These are phyloP conservation scores for Amanita molliuscula DNA, from an alignment of 768 basidiomycete species.

Conservation along the genomic window DNA sequence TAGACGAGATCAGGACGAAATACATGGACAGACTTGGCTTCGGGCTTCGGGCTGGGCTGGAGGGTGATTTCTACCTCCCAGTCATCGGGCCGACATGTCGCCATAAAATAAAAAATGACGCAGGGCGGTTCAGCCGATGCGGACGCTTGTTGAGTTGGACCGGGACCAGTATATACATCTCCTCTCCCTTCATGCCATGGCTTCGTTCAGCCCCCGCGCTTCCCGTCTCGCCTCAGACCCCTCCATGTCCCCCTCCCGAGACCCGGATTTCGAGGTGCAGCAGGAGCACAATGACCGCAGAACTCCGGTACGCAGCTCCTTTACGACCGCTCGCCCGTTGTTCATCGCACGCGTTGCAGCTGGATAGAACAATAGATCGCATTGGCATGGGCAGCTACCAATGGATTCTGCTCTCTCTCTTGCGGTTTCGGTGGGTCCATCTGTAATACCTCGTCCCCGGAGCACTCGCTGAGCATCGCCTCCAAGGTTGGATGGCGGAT, in stretches of 20 bases:
- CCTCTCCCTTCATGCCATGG: slow-evolving; percentile 22
- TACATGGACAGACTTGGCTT: slow-evolving; percentile 33
- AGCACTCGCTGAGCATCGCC: slow-evolving; percentile 3
- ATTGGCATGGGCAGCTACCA: slow-evolving; percentile 92
- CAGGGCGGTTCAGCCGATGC: background rate
- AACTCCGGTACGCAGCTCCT: slow-evolving; percentile 29
- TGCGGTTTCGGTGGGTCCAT: slow-evolving; percentile 75
- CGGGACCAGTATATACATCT: background rate
- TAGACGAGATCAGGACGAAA: slow-evolving; percentile 7
- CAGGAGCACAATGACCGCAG: slow-evolving; percentile 29
- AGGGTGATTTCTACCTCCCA: slow-evolving; percentile 84
- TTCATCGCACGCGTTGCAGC: slow-evolving; percentile 11
- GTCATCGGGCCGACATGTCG: slow-evolving; percentile 26
- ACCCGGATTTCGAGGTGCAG: slow-evolving; percentile 27
- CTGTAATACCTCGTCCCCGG: background rate
- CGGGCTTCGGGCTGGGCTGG: slow-evolving; percentile 29
- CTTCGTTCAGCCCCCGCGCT: slow-evolving; percentile 33
- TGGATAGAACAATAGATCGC: slow-evolving; percentile 82
- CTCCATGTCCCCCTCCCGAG: slow-evolving; percentile 27
- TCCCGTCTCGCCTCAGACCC: slow-evolving; percentile 38
- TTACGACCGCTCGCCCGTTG: background rate
- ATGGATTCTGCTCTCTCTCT: slow-evolving; percentile 72
- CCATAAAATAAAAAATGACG: background rate
- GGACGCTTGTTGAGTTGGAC: too few relatives aligned
- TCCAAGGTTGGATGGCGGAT: slow-evolving; percentile 83